phyloP scores from a whole-genome alignment of 176 grass and related monocot genomes.

The Guadua angustifolia region DNA sequence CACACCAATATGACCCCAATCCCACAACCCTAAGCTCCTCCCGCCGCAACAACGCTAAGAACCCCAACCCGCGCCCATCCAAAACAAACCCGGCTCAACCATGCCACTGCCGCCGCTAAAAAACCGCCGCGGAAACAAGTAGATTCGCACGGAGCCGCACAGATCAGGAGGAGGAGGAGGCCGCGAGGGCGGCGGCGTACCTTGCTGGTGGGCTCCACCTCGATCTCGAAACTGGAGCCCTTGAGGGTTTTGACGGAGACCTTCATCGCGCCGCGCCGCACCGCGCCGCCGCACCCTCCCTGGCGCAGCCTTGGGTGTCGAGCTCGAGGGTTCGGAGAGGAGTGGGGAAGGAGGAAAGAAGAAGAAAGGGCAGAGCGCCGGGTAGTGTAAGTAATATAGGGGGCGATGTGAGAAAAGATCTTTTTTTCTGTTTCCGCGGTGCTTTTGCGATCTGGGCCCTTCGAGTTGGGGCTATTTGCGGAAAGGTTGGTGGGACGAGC shows the following conservation, averaged over 20 bases:
- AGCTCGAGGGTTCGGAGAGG: not conserved
- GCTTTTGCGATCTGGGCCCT: not conserved
- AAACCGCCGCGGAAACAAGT: not conserved
- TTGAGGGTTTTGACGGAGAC: constrained; percentile 61
- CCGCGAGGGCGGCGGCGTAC: constrained; percentile 23
- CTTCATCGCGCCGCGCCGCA: constrained; percentile 53
- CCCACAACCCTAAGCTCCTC: constrained; percentile 16
- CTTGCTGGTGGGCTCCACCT: constrained; percentile 53
- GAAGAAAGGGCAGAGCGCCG: not conserved
- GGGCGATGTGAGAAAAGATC: not conserved
- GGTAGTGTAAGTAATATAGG: not conserved
- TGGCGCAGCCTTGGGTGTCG: not conserved
- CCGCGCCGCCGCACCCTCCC: not conserved
- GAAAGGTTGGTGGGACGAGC: too few relatives aligned
- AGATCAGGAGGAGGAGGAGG: not conserved
- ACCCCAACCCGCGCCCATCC: not conserved
- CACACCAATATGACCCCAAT: not conserved
- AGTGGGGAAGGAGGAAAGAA: constrained; percentile 1
- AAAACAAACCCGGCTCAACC: not conserved
- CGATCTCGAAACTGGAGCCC: constrained; percentile 61
- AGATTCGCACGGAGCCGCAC: not conserved
- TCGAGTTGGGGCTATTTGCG: not conserved
- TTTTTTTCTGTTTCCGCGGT: not conserved
- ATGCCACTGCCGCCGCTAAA: not conserved
- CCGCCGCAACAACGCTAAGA: not conserved